Conservation (phyloP, 1,139 yeast species). For the Tardiomyces depauwii region DNA sequence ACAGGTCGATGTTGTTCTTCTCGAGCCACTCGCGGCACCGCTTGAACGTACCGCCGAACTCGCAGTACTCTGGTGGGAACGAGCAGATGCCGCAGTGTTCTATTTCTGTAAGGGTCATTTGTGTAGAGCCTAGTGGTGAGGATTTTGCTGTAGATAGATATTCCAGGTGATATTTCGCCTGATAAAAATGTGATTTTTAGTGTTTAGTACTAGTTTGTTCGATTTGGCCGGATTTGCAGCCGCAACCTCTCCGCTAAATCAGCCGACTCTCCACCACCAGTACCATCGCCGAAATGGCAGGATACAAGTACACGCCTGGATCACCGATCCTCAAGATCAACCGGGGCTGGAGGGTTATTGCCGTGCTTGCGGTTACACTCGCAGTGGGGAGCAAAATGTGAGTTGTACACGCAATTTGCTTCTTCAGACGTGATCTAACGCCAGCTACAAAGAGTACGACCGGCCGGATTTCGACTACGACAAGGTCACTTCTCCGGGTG, state of each 20-base stretch:
- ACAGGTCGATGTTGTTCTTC: constrained; percentile 46
- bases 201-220: too few species aligned
- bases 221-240: too few species aligned
- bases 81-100: constrained; percentile 78
- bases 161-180: too few species aligned
- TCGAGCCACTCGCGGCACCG: constrained; percentile 80
- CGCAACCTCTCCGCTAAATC: too few species aligned
- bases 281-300: neutral
- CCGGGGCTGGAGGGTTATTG: constrained; percentile 21
- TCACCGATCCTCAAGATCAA: constrained; percentile 17
- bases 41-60: constrained; percentile 72
- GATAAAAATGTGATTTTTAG: too few species aligned
- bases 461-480: constrained; percentile 14
- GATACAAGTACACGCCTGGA: constrained; percentile 2
- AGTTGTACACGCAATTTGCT: neutral
- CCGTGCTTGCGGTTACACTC: constrained; percentile 14
- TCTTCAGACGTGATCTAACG: constrained; percentile 5
- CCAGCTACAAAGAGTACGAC: constrained; percentile 13
- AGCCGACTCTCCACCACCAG: too few species aligned
- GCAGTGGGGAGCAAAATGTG: constrained; percentile 10
- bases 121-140: too few species aligned
- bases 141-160: too few species aligned
- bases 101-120: constrained; percentile 12
- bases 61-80: constrained; percentile 90
- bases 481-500: constrained; percentile 22